Conservation (phyloP, 495 filamentous ascomycete species). For the Aspergillus nidulans region DNA sequence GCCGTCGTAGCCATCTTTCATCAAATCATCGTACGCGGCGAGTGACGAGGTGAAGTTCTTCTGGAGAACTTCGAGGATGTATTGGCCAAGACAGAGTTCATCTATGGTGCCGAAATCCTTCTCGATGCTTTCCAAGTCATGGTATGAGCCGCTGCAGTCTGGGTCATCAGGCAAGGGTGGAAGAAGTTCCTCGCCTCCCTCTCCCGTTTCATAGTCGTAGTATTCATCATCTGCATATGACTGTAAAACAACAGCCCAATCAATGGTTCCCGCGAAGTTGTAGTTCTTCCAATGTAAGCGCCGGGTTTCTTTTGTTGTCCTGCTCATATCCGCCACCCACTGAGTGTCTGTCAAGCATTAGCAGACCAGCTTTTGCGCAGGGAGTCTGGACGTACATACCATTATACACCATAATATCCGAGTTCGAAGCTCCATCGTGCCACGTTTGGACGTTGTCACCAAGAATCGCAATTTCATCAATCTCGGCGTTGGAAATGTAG, state of each 20-base stretch:
- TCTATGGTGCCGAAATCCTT: not conserved
- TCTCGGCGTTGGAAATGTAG: constrained; percentile 24
- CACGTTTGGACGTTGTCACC: not conserved
- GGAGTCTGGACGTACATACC: not conserved
- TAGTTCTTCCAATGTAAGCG: constrained; percentile 14
- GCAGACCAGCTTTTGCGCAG: not conserved
- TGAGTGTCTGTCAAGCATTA: constrained; percentile 17
- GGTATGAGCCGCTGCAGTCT: not conserved
- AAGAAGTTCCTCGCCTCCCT: not conserved
- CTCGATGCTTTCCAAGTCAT: not conserved
- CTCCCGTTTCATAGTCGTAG: no score
- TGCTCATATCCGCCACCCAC: constrained; percentile 41
- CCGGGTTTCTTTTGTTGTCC: constrained; percentile 18
- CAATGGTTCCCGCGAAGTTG: constrained; percentile 30
- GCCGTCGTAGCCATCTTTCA: not conserved
- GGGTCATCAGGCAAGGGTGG: not conserved
- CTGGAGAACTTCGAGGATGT: not conserved
- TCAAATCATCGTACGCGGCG: not conserved
- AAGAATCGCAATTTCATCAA: not conserved
- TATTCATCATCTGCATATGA: not conserved
- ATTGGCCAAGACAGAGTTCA: not conserved
- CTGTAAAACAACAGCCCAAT: constrained; percentile 41
- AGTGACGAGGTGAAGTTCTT: not conserved
- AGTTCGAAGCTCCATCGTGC: constrained; percentile 15
- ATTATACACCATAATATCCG: constrained; percentile 39